Conservation (phyloP, 2,329 filamentous ascomycete species). For the Fusarium marasasianum region DNA sequence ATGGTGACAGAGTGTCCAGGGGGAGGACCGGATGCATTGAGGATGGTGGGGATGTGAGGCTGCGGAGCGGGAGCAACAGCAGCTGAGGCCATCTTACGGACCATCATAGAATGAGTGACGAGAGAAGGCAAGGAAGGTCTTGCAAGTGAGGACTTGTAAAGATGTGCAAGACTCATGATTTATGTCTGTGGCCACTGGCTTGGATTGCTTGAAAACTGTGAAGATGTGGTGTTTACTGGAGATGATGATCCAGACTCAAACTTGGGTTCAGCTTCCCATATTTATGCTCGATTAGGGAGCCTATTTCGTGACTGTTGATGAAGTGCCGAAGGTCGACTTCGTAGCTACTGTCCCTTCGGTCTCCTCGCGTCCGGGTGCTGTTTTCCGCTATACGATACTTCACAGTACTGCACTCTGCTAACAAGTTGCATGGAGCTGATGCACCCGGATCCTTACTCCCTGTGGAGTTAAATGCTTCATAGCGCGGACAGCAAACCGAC, state of each 20-base stretch:
- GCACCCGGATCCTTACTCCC: not conserved
- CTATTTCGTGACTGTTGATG: too few species aligned
- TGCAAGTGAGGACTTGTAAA: not conserved
- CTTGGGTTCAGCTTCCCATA: not conserved
- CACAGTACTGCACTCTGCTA: not conserved
- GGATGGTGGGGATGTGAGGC: not conserved
- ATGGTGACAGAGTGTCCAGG: constrained; percentile 40
- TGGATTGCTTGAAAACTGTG: too few species aligned
- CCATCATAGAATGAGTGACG: not conserved
- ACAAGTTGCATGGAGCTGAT: not conserved
- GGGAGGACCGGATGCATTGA: constrained; percentile 34
- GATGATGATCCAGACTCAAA: not conserved
- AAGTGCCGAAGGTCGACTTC: not conserved
- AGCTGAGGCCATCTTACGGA: not conserved
- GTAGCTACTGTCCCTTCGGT: not conserved
- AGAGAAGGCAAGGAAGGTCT: not conserved
- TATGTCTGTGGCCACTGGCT: not conserved
- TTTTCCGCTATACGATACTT: not conserved
- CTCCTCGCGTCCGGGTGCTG: not conserved
- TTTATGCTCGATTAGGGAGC: not conserved
- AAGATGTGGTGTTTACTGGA: not conserved
- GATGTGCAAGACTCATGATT: not conserved
- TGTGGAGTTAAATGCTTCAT: not conserved
- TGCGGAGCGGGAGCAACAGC: not conserved
- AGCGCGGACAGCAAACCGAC: not conserved